phyloP scores from a whole-genome alignment of 73 alveolate genomes.

The Symbiodinium natans region DNA sequence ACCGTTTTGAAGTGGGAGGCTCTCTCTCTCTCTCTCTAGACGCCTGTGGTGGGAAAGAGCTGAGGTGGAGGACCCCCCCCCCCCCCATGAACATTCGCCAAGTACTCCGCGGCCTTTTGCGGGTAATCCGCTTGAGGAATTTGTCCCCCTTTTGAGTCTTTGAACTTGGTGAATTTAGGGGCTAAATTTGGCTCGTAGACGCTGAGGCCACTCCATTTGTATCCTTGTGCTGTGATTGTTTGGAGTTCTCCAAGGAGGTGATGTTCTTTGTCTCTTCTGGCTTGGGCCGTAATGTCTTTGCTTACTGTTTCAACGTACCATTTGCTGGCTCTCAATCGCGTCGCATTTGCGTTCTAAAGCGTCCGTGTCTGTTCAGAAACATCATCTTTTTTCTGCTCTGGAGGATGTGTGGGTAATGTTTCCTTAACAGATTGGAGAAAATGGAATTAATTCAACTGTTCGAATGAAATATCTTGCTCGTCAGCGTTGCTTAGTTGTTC shows the following conservation, averaged over 20 bases:
- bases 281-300: background rate
- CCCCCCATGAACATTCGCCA: background rate
- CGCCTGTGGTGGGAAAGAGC: background rate
- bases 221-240: background rate
- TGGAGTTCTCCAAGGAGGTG: background rate
- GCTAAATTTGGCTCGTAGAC: background rate
- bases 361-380: background rate
- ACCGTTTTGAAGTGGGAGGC: constrained; percentile 11
- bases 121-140: background rate
- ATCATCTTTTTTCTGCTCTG: background rate
- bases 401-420: background rate
- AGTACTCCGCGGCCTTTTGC: constrained; percentile 14
- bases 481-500: background rate
- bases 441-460: background rate
- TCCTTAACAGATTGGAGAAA: background rate
- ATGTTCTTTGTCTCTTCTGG: background rate
- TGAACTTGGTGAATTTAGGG: background rate
- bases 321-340: background rate
- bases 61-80: background rate
- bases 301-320: background rate
- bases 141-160: background rate
- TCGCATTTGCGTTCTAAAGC: background rate
- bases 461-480: too few species aligned
- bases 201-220: constrained; percentile 3
- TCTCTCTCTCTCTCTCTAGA: background rate